These are phyloP conservation scores for Fusarium sp. DNA, from an alignment of 2,329 filamentous ascomycete genomes.

Conservation along the genomic window DNA sequence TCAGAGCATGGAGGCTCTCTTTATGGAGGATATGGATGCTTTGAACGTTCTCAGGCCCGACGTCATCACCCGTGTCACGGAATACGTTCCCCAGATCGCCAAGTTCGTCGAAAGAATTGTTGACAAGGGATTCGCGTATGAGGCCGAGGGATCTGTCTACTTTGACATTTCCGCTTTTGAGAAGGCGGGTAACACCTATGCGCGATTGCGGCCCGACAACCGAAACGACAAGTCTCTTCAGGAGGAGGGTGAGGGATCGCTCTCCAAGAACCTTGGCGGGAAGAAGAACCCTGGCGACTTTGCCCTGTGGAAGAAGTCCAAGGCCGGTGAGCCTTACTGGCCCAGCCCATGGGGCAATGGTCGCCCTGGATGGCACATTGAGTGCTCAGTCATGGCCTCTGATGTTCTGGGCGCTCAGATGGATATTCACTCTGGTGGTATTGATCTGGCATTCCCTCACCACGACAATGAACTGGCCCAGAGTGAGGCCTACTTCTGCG, in stretches of 20 bases:
- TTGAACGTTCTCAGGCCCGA: slow-evolving; percentile 87
- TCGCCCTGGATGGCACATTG: slow-evolving; percentile 94
- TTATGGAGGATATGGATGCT: slow-evolving; percentile 85
- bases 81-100: slow-evolving; percentile 88
- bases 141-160: slow-evolving; percentile 84
- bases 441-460: slow-evolving; percentile 90
- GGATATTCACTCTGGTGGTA: slow-evolving; percentile 92
- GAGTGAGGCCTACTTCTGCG: slow-evolving; percentile 81
- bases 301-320: slow-evolving; percentile 91
- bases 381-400: slow-evolving; percentile 95
- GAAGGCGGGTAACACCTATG: slow-evolving; percentile 82
- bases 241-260: slow-evolving; percentile 87
- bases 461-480: slow-evolving; percentile 94
- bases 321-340: slow-evolving; percentile 92
- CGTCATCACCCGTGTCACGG: slow-evolving; percentile 86
- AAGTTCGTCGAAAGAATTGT: slow-evolving; percentile 83
- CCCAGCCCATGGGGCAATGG: slow-evolving; percentile 85
- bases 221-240: slow-evolving; percentile 81
- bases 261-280: slow-evolving; percentile 66
- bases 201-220: slow-evolving; percentile 83
- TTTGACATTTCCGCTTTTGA: slow-evolving; percentile 92
- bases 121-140: slow-evolving; percentile 85
- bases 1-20: slow-evolving; percentile 83
- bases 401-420: slow-evolving; percentile 84
- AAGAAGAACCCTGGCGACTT: slow-evolving; percentile 87